Evolutionary conservation across 345 rosid species (phyloP).

Genomic region (Populus ilicifolia): DNA sequence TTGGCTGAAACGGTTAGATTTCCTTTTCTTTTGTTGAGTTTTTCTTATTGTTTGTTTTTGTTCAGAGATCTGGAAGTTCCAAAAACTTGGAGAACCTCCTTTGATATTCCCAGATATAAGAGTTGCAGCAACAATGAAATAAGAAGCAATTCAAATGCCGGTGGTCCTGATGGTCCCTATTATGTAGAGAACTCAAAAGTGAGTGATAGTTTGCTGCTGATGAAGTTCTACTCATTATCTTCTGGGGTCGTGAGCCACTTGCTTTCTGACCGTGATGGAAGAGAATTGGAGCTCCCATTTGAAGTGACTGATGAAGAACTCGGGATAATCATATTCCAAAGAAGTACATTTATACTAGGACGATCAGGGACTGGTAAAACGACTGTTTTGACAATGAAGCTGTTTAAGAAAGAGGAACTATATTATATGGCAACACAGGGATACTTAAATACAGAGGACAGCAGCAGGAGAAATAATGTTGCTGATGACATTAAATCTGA

Average conservation of each 20-base stretch:
- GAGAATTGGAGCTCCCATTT: slow-evolving; percentile 45
- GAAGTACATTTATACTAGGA: slow-evolving; percentile 47
- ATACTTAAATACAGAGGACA: not conserved
- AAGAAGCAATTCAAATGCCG: slow-evolving; percentile 10
- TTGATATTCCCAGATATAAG: slow-evolving; percentile 25
- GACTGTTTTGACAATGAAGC: slow-evolving; percentile 45
- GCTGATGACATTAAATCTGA: not conserved
- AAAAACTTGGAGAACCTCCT: slow-evolving; percentile 30
- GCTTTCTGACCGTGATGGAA: slow-evolving; percentile 38
- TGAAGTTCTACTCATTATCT: slow-evolving; percentile 54
- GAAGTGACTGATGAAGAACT: slow-evolving; percentile 45
- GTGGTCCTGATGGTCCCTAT: slow-evolving; percentile 13
- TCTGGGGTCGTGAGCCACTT: slow-evolving; percentile 29
- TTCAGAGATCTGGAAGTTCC: slow-evolving; percentile 50
- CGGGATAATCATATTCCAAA: slow-evolving; percentile 34
- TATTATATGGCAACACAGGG: slow-evolving; percentile 25
- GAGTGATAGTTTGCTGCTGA: slow-evolving; percentile 41
- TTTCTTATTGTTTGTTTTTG: not conserved
- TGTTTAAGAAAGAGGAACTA: slow-evolving; percentile 37
- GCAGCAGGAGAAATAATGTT: not conserved
- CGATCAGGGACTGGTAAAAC: slow-evolving; percentile 65
- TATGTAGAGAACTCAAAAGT: slow-evolving; percentile 44
- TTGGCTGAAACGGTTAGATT: not conserved
- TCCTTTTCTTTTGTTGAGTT: not conserved
- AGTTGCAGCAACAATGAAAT: slow-evolving; percentile 11